Base-by-base conservation (phyloP, 2,329 filamentous ascomycete species). In the Claviceps paspali region DNA sequence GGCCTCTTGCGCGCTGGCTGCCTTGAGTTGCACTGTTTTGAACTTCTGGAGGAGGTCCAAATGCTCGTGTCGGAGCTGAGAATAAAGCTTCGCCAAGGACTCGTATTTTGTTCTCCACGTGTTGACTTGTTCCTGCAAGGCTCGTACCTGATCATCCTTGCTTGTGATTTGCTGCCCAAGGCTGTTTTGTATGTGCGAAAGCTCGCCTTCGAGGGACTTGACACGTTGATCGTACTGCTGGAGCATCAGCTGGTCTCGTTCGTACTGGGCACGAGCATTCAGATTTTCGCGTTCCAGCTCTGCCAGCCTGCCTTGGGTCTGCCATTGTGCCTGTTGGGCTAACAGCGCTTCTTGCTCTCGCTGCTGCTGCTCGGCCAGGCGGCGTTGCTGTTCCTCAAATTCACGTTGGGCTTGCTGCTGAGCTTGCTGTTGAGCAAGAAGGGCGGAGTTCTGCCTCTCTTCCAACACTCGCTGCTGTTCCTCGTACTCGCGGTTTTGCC, bases 61-160 rank as follows among this genome's bases (percentile, higher is more conserved):
- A 63, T 98, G 91, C 59, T 98, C 91, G 47, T 91, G 82, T 36
- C 91, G 81, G 43, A 98, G 67, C 60, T 98, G 91, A 6, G 88
- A 95, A 62, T 98, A 98, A 11, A 98, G 70, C 63, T 96, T 98
- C 18, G 91, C 91, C 35, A 98, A 65, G 1, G 88, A 83, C 57
- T 98, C 91, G 52, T 98, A 98, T 60, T 98, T 98, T 36, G 82
- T 81, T 41, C 91, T 74, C 91, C 91, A 98, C 0, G 87, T 95
- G 59, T 95, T 95, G 46, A 96, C 82, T 61, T 96, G 91, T 61
- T 96, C 91, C 53, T 96, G 91, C 15, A 98, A 66, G 2, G 91
- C 79, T 18, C 79, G 71, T 49, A 98, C 87, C 59, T 96, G 88
- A 48, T 96, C 91, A 51, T 98, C 91, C 55, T 87, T 92, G 54